Base-by-base conservation (phyloP, 1,284 basidiomycete genomes). In the Hemileccinum hortonii region DNA sequence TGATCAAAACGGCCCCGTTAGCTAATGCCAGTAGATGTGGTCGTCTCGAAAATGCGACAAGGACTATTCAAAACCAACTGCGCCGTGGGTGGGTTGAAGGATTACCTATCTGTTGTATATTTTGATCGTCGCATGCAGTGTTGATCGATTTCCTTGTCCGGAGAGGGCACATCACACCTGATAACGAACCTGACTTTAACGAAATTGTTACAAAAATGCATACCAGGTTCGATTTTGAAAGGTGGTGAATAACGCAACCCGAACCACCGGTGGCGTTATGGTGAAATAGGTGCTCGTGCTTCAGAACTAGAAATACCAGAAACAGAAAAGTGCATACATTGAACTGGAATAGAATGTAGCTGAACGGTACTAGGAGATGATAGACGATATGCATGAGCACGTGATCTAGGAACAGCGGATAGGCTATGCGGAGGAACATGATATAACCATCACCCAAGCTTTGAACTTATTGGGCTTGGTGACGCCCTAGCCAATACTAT, bases 1-100 rank as follows among this genome's bases (percentile, higher is more conserved):
- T 39, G 1, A 33, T 47, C 29, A 4, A 53, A 33, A 16, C 14
- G 33, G 21, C 30, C 5, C 26, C 15, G 21, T 43, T 46, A 92
- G 90, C 71, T 91, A 33, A 70, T 88, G 26, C 67, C 80, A 2
- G 71, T 87, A 44, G 71, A 76, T 5, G 73, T 77, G 33, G 76
- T 91, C 9, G 66, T 83, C 4, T 53, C 69, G 22, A 78, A 77
- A 50, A 82, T 93, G 74, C 78, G 76, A 18, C 70, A 75, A 15
- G 84, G 84, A 0, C 64, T 83, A 24, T 97, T 96, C 75, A 97
- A 97, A 69, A 78, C 89, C 3, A 95, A 96, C 61, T 94, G 91
- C 60, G 88, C 86, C 3, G 61, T 90, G 22, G 87, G 88, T 89
- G 24, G 10, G 66, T 55, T 33, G 18, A 26, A 39, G 10, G 19